Base-by-base conservation (phyloP, 1,284 basidiomycete species). In the Cystobasidium slooffiae region DNA sequence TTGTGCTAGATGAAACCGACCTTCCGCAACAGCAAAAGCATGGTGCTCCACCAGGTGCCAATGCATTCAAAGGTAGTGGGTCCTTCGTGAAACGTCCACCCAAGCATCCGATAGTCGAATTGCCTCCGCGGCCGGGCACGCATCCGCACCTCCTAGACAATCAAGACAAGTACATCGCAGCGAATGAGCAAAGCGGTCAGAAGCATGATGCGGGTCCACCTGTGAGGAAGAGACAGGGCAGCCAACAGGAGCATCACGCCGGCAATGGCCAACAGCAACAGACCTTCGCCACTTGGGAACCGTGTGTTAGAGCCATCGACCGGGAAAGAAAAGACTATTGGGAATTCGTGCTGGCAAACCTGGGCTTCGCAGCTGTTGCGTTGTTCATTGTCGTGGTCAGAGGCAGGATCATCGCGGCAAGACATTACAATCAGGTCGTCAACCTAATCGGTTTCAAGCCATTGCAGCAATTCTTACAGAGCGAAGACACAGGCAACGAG, bases 401-500 rank as follows among this genome's bases (percentile, higher is more conserved):
- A 18, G 69, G 69, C 31, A 51, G 69, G 41, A 64, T 72, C 22
- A 62, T 72, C 6, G 69, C 69, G 10, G 69, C 69, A 16, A 62
- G 69, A 41, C 69, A 72, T 52, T 72, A 72, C 49, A 64, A 72
- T 52, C 69, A 72, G 31, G 39, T 72, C 51, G 61, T 72, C n/a
- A 44, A 31, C 20, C 56, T 61, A 20, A 72, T 72, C 59, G 69
- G 69, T n/a, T 64, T 72, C 64, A 66, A 66, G 31, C 64, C 64
- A 37, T n/a, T 66, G 8, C 64, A 66, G 39, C 64, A 66, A 37
- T 53, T 66, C 51, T 53, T 66, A 6, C 49, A 55, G 20, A 51
- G n/a, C 10, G 49, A 39, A 14, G 39, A 31, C 31, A 7, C 7
- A 43, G 41, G 39, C 51, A 66, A 55, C 18, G 49, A 47, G 5